Base-by-base conservation (phyloP, 202 grass and related monocot genomes). In the Dendrocalamus latiflorus region DNA sequence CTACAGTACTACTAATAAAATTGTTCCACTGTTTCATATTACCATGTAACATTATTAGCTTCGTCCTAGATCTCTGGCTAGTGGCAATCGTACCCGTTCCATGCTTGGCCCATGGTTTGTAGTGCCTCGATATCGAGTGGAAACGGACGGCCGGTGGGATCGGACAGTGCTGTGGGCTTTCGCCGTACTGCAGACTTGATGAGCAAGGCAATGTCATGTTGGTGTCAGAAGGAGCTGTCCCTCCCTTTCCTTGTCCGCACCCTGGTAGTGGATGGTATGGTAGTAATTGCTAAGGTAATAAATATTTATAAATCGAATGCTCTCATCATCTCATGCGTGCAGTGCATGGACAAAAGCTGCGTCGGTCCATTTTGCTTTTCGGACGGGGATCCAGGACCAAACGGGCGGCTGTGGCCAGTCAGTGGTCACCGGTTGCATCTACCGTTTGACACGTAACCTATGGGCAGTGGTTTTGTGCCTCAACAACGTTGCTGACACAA, bases 181-280 rank as follows among this genome's bases (percentile, higher is more conserved):
- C 11, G 47, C 67, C 47, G 81, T 84, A 70, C 81, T 21, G 56
- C 24, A 80, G 61, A 13, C 81, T 75, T 68, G 81, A 64, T 74
- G 62, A 85, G 53, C 82, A 85, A 85, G 77, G 76, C 63, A 58
- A 48, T 22, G 30, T 80, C 63, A 76, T 80, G 81, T 17, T 70
- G 76, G 33, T 76, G 87, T 76, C 87, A 70, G 76, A 53, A 48
- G 11, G 50, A 24, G 39, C 67, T 74, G 18, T 6, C 24, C 6
- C 4, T 9, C 4, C 7, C 5, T 68, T 22, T 1, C 21, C 20
- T 25, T 51, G 38, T 25, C 8, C 34, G 3, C 37, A 18, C 17
- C 30, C 14, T n/a, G n/a, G 42, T 16, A n/a, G n/a, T n/a, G n/a
- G n/a, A n/a, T n/a, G n/a, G n/a, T n/a, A n/a, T n/a, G n/a, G n/a